Evolutionary conservation across 768 basidiomycete species (phyloP), one percentile per base, ranked within the genome.

Genomic region (Lactifluus piperatus): DNA sequence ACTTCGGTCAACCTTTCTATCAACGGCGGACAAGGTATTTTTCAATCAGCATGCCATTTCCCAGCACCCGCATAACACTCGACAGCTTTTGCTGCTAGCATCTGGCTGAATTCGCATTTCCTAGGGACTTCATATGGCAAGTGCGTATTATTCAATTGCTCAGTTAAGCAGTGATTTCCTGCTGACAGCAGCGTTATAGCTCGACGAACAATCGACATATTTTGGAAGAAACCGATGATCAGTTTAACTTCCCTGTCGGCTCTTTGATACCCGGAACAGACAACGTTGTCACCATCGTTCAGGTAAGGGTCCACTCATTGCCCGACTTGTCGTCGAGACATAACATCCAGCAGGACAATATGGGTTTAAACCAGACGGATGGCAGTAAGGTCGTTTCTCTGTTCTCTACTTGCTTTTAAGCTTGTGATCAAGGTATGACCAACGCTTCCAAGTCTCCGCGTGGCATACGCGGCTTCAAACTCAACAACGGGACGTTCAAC

Each of bases 241-340:
- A 74, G 49, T 91, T 83, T 66, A 68, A 69, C 8, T 86, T 91
- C 74, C 86, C 88, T 0, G 43, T 69, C 5, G 80, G 77, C 1
- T 73, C 84, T 5, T 63, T 91, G 32, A 67, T 69, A 5, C 66
- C 75, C 9, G 79, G 79, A 5, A 62, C 73, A 54, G 86, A 87
- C 64, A 92, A 91, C 66, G 82, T 91, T 11, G 79, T 92, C 54
- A 91, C 89, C 0, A 76, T 91, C 44, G 76, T 90, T 5, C 86
- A 88, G 76, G 86, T 83, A 66, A 41, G 73, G 59, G n/a, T 3
- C 16, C 29, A 22, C 41, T 5, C 27, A 10, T 45, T 7, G 29
- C 11, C 16, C 29, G 14, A 29, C 5, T 13, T 34, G 13, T 2
- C 16, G 20, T 50, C 29, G 32, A 14, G 24, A 44, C 9, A 47